Evolutionary conservation across 2,329 filamentous ascomycete species (phyloP).

Genomic region (Exophiala viscosa): DNA sequence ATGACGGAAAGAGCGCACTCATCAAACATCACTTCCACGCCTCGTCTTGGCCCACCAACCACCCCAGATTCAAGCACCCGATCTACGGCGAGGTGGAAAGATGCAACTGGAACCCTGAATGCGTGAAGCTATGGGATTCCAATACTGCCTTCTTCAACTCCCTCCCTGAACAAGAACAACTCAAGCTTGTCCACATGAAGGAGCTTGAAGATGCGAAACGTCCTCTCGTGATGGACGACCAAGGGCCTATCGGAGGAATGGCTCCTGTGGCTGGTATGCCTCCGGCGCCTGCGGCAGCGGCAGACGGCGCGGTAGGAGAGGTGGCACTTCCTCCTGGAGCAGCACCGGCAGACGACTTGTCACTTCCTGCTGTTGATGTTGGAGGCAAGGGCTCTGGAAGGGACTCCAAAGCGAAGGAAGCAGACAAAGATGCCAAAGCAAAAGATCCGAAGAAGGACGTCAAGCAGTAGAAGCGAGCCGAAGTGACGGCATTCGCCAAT

Average conservation of each 20-base stretch:
- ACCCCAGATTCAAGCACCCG: conserved; percentile 64
- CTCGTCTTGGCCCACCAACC: conserved; percentile 64
- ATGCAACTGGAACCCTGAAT: conserved; percentile 66
- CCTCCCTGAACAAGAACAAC: conserved; percentile 57
- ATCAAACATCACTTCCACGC: conserved; percentile 73
- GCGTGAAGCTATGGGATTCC: conserved; percentile 63
- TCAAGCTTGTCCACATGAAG: conserved; percentile 43
- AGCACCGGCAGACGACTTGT: neutral
- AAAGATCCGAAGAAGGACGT: neutral
- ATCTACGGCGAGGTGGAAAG: conserved; percentile 66
- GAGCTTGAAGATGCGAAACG: conserved; percentile 21
- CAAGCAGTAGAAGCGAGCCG: neutral
- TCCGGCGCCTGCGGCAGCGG: neutral
- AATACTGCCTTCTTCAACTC: conserved; percentile 59
- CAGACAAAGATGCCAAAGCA: neutral
- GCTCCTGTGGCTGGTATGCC: neutral
- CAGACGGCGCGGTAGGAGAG: neutral
- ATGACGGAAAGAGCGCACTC: conserved; percentile 61
- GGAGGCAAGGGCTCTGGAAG: neutral
- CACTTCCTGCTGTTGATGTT: neutral
- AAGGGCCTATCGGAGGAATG: neutral
- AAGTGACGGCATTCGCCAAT: neutral
- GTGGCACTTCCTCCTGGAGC: neutral
- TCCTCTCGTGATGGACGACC: neutral
- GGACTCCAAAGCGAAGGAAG: neutral